Percentiles rank a stretch among this genome's conserved stretches.
phyloP scores from a whole-genome alignment of 2,329 filamentous ascomycete species.

The Verticillium longisporum region DNA sequence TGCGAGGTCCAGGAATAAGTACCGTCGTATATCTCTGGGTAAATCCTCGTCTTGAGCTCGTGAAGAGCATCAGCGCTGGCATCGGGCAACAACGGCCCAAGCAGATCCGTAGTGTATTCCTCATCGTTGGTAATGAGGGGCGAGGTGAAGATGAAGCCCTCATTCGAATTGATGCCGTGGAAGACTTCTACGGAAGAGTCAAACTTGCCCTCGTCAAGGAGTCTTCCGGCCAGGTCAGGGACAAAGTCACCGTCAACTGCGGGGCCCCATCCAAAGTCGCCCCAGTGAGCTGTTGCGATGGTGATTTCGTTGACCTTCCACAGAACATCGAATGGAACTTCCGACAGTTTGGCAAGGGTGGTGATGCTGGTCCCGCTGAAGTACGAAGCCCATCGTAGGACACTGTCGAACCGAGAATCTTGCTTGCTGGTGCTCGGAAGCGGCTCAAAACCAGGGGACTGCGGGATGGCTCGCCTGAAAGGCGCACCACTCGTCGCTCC shows the following conservation, averaged over 20 bases:
- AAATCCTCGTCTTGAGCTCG: constrained; percentile 35
- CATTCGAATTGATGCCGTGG: constrained; percentile 36
- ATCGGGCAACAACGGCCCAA: constrained; percentile 18
- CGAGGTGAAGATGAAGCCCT: constrained; percentile 36
- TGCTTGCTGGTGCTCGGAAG: not conserved
- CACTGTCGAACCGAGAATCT: not conserved
- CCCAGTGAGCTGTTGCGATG: not conserved
- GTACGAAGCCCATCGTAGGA: not conserved
- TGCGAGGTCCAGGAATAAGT: constrained; percentile 32
- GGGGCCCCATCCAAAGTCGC: constrained; percentile 4
- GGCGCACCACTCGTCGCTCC: constrained; percentile 5
- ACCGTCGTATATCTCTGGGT: constrained; percentile 38
- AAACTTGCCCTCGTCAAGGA: constrained; percentile 5
- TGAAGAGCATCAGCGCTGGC: constrained; percentile 15
- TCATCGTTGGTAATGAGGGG: constrained; percentile 32
- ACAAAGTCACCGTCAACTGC: constrained; percentile 6
- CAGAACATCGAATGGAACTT: constrained; percentile 3
- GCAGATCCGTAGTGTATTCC: constrained; percentile 26
- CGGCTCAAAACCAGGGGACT: constrained; percentile 1
- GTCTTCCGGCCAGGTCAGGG: constrained; percentile 6
- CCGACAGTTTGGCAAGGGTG: constrained; percentile 1
- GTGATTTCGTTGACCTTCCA: constrained; percentile 6
- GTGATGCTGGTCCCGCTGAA: constrained; percentile 1
- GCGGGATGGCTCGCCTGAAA: constrained; percentile 9
- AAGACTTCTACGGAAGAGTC: constrained; percentile 8